phyloP scores from a whole-genome alignment of 2,329 filamentous ascomycete genomes.

The Aspergillus chevalieri region DNA sequence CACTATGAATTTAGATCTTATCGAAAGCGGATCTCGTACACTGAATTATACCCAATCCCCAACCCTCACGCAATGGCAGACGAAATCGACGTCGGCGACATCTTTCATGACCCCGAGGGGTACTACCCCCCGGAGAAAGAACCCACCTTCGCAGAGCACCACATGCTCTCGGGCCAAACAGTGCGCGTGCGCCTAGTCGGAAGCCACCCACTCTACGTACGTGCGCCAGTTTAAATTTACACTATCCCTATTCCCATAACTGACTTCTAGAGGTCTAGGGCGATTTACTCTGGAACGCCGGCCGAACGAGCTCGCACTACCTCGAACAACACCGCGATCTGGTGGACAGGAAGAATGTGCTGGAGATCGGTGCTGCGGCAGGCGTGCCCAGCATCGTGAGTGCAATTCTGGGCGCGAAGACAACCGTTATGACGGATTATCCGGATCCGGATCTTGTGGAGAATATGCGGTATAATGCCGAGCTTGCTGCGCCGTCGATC shows the following conservation, averaged over 20 bases:
- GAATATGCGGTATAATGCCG: constrained; percentile 72
- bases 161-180: constrained; percentile 58
- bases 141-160: constrained; percentile 67
- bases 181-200: constrained; percentile 74
- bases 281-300: constrained; percentile 87
- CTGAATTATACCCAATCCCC: not conserved
- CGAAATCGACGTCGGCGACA: constrained; percentile 37
- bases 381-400: constrained; percentile 77
- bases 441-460: constrained; percentile 76
- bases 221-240: constrained; percentile 14
- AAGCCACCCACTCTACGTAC: constrained; percentile 76
- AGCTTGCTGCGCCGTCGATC: constrained; percentile 45
- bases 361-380: constrained; percentile 84
- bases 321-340: constrained; percentile 62
- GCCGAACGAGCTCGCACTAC: constrained; percentile 68
- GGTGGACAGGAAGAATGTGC: constrained; percentile 62
- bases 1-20: no score
- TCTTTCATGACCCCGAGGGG: constrained; percentile 76
- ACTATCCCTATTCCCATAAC: constrained; percentile 4
- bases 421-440: constrained; percentile 76
- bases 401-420: constrained; percentile 63
- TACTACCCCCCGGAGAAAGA: constrained; percentile 74
- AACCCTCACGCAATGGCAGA: constrained; percentile 20
- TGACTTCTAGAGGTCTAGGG: constrained; percentile 46
- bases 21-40: no score